A percentile compares a stretch with the other conserved stretches of the same genome.
Conservation (phyloP, 306 rosid genomes). For the Oxytropis ochrocephala region DNA sequence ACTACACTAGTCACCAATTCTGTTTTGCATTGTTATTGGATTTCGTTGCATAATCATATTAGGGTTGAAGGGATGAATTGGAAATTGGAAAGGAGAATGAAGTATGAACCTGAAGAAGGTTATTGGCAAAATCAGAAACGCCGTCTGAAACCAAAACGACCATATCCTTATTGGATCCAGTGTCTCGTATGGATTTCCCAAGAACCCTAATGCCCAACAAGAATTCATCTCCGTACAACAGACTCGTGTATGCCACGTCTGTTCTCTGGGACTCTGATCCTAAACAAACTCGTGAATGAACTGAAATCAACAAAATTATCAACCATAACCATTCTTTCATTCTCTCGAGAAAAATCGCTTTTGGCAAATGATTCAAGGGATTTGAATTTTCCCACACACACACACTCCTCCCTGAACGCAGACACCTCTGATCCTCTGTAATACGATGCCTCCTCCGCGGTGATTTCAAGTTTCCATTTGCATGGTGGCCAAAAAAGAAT, state of each 20-base stretch:
- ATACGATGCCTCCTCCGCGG: background rate
- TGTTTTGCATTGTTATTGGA: no score
- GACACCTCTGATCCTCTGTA: background rate
- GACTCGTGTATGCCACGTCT: slow-evolving; percentile 69
- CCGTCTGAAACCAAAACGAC: slow-evolving; percentile 84
- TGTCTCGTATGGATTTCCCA: slow-evolving; percentile 76
- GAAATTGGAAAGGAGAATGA: background rate
- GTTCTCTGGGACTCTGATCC: slow-evolving; percentile 47
- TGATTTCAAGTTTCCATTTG: background rate
- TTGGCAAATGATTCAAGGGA: slow-evolving; percentile 10
- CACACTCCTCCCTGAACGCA: background rate
- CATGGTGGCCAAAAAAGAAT: background rate
- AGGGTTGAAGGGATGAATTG: background rate
- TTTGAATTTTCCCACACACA: background rate
- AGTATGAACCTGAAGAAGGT: slow-evolving; percentile 49
- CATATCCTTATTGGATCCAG: slow-evolving; percentile 77
- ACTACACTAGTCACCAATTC: no score
- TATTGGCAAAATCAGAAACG: slow-evolving; percentile 64
- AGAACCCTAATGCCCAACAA: slow-evolving; percentile 84
- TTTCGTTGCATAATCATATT: no score
- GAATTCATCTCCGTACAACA: slow-evolving; percentile 84
- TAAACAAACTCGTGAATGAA: slow-evolving; percentile 24
- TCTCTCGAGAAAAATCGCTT: slow-evolving; percentile 14
- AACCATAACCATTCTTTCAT: slow-evolving; percentile 41
- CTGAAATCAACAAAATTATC: slow-evolving; percentile 17